Evolutionary conservation across 805 yeast genomes (phyloP).

Genomic region (Teunomyces lycoperdinae): DNA sequence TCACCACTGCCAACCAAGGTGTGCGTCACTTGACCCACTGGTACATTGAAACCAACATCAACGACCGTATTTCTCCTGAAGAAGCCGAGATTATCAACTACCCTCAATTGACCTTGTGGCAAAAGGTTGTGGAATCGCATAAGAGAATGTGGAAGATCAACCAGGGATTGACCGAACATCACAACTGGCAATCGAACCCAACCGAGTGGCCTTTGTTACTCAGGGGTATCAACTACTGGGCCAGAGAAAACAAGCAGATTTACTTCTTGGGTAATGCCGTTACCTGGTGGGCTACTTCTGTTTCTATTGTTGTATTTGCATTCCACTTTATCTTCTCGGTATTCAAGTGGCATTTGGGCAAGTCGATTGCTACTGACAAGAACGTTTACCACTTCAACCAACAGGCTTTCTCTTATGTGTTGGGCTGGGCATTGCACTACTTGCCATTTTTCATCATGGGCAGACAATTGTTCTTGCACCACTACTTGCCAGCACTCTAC

Average conservation of each 20-base stretch:
- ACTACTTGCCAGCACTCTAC: conserved; percentile 88
- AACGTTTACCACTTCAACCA: conserved; percentile 62
- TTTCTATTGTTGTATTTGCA: conserved; percentile 48
- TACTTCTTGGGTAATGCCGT: conserved; percentile 79
- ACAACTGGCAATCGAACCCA: conserved; percentile 70
- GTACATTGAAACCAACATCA: conserved; percentile 71
- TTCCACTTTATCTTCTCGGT: conserved; percentile 47
- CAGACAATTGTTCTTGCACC: conserved; percentile 90
- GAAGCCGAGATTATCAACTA: conserved; percentile 41
- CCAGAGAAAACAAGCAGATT: conserved; percentile 54
- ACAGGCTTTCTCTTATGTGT: conserved; percentile 56
- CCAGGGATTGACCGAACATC: conserved; percentile 64
- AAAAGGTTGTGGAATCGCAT: conserved; percentile 65
- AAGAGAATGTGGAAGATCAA: conserved; percentile 76
- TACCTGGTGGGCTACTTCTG: conserved; percentile 71
- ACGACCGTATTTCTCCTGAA: conserved; percentile 39
- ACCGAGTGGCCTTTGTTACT: conserved; percentile 68
- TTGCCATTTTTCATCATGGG: conserved; percentile 83
- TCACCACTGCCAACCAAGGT: conserved; percentile 74
- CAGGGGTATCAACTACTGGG: conserved; percentile 86
- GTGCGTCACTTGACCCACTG: conserved; percentile 57
- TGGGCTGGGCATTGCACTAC: conserved; percentile 74
- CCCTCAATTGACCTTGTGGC: conserved; percentile 49
- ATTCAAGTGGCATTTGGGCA: conserved; percentile 61
- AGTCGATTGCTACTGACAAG: conserved; percentile 43